Evolutionary conservation across 371 early-diverging fungal genomes (phyloP).

Genomic region (Mortierella sp.): DNA sequence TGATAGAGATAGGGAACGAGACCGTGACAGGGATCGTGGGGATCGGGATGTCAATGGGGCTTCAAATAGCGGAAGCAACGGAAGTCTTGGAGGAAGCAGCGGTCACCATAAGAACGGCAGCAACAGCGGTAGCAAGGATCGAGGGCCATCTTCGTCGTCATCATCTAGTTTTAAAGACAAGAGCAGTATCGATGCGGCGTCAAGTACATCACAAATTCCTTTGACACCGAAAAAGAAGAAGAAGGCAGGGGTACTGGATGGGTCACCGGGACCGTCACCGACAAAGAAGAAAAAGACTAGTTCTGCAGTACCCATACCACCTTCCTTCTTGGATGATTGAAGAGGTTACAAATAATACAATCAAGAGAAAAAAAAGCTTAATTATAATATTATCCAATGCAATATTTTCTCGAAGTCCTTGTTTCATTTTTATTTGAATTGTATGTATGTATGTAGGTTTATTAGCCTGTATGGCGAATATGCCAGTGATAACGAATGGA

Average conservation of each 20-base stretch:
- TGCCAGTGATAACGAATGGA: no score
- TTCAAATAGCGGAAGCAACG: conserved; percentile 27
- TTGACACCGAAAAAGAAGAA: conserved; percentile 48
- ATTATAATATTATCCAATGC: no score
- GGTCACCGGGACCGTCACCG: conserved; percentile 28
- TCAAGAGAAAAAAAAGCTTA: conserved; percentile 3
- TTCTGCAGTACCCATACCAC: conserved; percentile 12
- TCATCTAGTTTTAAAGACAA: conserved; percentile 14
- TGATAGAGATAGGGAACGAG: conserved; percentile 18
- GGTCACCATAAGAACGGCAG: conserved; percentile 8
- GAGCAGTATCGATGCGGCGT: conserved; percentile 3
- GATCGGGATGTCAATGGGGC: conserved; percentile 12
- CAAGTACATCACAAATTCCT: conserved; percentile 14
- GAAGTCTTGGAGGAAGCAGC: conserved; percentile 17
- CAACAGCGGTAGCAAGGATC: conserved; percentile 28
- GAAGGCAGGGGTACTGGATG: conserved; percentile 17
- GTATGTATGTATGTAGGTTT: not conserved
- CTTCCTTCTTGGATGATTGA: conserved; percentile 33
- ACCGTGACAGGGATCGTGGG: conserved; percentile 25
- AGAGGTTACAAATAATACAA: not conserved
- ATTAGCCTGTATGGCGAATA: not conserved
- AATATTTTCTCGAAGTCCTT: no score
- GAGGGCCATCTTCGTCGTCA: conserved; percentile 24
- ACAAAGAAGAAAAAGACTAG: conserved; percentile 40
- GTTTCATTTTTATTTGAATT: not conserved